Base-by-base conservation (phyloP, 2,329 filamentous ascomycete genomes). In the Diaporthe destruens region DNA sequence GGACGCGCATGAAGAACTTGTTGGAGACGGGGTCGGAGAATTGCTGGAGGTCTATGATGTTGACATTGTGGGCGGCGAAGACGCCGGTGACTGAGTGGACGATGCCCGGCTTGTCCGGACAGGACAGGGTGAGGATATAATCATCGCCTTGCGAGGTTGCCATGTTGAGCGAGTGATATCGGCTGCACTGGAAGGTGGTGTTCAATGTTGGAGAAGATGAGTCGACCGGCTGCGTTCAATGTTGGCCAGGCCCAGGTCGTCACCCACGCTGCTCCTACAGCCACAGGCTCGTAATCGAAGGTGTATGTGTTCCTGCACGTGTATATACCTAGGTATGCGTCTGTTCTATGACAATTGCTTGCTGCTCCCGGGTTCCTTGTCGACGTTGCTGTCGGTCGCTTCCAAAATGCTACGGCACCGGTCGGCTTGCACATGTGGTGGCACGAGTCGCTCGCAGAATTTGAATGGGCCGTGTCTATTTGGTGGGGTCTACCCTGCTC, bases 1-100 rank as follows among this genome's bases (percentile, higher is more conserved):
- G 93, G 77, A 96, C 93, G 80, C 94, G 90, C 94, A 96, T 96
- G 85, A 96, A 96, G 86, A 96, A 96, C 72, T 88, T 92, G 80
- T 93, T 85, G 25, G 91, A 93, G 32, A 86, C 88, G 34, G 91
- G 89, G 82, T 96, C 94, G 54, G 91, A 93, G 86, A 94, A 96
- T 84, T 96, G 94, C 83, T 95, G 93, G 75, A 95, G 89, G 83
- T 96, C 93, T 75, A 96, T 86, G 80, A 96, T 94, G 83, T 95
- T 96, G 83, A 95, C 88, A 78, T 90, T 88, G 81, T 93, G 89
- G 74, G 88, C 83, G 59, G 93, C 92, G 75, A 96, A 89, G 77
- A 96, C 87, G 75, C 91, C 93, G 9, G 94, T 96, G 76, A 96
- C 93, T 71, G 93, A 92, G 82, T 96, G 93, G 75, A 96, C 92